A percentile compares a stretch with the other conserved stretches of the same genome.
phyloP scores from a whole-genome alignment of 2,329 filamentous ascomycete genomes.

The Alternaria hordeiaustralica region DNA sequence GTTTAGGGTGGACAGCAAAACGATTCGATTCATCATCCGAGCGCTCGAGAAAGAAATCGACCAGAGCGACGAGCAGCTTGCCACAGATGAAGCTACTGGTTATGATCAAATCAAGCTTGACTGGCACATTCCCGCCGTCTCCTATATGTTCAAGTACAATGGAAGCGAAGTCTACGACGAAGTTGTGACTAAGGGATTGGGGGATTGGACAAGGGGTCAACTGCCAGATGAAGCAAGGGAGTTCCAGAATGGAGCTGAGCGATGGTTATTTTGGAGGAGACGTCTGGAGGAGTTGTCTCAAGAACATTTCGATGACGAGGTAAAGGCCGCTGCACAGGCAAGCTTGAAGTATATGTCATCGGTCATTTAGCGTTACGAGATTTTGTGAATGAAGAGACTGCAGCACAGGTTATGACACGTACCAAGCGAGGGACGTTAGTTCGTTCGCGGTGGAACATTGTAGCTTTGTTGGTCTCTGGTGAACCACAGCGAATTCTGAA shows the following conservation, averaged over 20 bases:
- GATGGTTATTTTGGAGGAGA: background rate
- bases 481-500: background rate
- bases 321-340: background rate
- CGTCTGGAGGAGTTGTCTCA: background rate
- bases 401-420: background rate
- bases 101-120: background rate
- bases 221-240: background rate
- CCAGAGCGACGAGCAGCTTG: background rate
- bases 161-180: background rate
- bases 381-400: background rate
- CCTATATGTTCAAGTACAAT: background rate
- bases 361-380: background rate
- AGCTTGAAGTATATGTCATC: background rate
- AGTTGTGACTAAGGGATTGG: background rate
- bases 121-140: background rate
- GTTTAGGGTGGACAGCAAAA: accelerated
- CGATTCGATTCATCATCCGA: background rate
- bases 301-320: background rate
- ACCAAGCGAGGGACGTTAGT: background rate
- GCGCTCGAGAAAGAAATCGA: background rate
- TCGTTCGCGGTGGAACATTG: background rate
- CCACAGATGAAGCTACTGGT: background rate
- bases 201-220: background rate
- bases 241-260: background rate
- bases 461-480: background rate